Conservation (phyloP, 192 early-diverging fungal genomes). For the Gamsiella multidivaricata region DNA sequence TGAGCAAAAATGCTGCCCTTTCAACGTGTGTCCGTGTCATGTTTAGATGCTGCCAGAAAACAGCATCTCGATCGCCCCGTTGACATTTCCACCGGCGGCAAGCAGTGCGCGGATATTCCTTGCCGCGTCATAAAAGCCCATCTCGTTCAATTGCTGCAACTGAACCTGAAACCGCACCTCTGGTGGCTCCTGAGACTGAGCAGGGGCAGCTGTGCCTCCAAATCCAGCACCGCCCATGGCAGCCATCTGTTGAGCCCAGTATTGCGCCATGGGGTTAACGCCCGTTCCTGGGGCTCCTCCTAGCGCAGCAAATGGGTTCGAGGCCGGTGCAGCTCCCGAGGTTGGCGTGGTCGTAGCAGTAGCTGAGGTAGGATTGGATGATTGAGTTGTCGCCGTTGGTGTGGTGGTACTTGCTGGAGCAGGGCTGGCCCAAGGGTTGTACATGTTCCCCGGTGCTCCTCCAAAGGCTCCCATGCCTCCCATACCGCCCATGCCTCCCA, state of each 20-base stretch:
- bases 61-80: constrained; percentile 92
- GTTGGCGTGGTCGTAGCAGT: constrained; percentile 32
- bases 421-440: constrained; percentile 38
- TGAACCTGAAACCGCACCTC: constrained; percentile 79
- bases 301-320: constrained; percentile 49
- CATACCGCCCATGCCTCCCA: constrained; percentile 27
- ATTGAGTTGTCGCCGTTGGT: constrained; percentile 44
- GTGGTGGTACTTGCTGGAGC: constrained; percentile 49
- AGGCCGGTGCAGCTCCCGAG: constrained; percentile 29
- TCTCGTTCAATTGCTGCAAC: constrained; percentile 89
- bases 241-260: constrained; percentile 54
- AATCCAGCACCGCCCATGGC: constrained; percentile 50
- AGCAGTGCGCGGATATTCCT: constrained; percentile 92
- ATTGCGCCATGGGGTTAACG: constrained; percentile 49
- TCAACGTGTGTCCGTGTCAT: too few species aligned
- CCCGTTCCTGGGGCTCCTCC: constrained; percentile 43
- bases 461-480: constrained; percentile 35
- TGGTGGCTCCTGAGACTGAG: constrained; percentile 59
- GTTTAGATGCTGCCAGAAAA: constrained; percentile 60
- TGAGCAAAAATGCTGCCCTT: too few species aligned
- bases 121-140: constrained; percentile 93
- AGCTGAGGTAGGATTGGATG: constrained; percentile 26
- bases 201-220: constrained; percentile 54
- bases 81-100: constrained; percentile 87
- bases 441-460: constrained; percentile 30